phyloP scores from a whole-genome alignment of 495 filamentous ascomycete genomes.

The Penicillium fimorum region DNA sequence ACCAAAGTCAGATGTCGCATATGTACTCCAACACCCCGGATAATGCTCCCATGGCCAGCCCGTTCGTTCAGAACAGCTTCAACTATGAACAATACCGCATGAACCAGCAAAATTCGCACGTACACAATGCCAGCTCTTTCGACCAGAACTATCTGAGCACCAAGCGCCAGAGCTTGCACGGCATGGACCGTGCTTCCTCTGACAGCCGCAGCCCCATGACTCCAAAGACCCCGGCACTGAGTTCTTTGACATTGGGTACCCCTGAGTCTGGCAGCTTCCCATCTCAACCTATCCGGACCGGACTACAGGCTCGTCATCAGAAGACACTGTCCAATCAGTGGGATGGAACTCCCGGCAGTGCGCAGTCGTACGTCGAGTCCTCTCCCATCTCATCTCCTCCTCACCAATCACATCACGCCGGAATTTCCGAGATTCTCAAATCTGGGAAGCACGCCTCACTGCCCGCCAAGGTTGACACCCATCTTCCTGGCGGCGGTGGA shows the following conservation, averaged over 20 bases:
- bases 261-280: conserved; percentile 68
- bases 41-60: conserved; percentile 81
- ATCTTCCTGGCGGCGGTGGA: conserved; percentile 46
- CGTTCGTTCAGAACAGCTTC: conserved; percentile 72
- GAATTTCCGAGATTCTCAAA: conserved; percentile 69
- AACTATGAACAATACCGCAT: conserved; percentile 67
- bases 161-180: conserved; percentile 59
- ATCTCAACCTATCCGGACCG: conserved; percentile 69
- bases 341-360: conserved; percentile 75
- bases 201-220: conserved; percentile 75
- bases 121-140: conserved; percentile 50
- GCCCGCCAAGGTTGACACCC: conserved; percentile 64
- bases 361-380: conserved; percentile 77
- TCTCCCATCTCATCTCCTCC: conserved; percentile 67
- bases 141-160: conserved; percentile 50
- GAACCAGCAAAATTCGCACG: conserved; percentile 55
- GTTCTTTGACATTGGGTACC: conserved; percentile 57
- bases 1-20: conserved; percentile 60
- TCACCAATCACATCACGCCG: conserved; percentile 55
- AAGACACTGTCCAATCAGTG: conserved; percentile 81
- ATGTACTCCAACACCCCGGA: conserved; percentile 85
- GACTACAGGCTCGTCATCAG: conserved; percentile 66
- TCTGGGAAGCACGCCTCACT: conserved; percentile 69
- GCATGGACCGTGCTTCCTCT: conserved; percentile 68
- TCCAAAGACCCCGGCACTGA: conserved; percentile 67